A percentile compares a stretch with the other conserved stretches of the same genome.
Conservation (phyloP, 768 basidiomycete species). For the Trametes coccinea region DNA sequence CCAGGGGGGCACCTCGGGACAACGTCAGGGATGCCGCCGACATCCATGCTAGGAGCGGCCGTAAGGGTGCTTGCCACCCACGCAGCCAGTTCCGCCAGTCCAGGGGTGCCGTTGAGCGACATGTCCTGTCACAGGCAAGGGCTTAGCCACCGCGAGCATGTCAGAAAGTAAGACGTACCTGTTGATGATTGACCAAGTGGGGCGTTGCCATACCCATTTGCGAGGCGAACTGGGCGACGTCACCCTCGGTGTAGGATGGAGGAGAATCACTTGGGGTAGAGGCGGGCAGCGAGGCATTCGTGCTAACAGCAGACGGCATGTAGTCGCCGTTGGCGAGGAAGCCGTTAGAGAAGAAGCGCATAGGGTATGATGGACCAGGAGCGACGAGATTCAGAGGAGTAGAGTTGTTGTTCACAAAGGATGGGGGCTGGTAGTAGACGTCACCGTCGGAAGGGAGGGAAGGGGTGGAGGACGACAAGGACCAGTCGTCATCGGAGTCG, state of each 20-base stretch:
- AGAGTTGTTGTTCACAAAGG: neutral
- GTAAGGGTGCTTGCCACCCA: too few relatives aligned
- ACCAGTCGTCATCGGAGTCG: slow-evolving; percentile 9
- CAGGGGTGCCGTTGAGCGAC: too few relatives aligned
- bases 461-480: neutral
- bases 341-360: neutral
- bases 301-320: neutral
- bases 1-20: slow-evolving; percentile 5
- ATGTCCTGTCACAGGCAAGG: too few relatives aligned
- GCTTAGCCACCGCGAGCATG: too few relatives aligned
- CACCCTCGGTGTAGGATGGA: slow-evolving; percentile 10
- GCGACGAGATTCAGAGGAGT: neutral
- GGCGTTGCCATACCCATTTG: too few relatives aligned
- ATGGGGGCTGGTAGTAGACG: neutral
- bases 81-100: too few relatives aligned
- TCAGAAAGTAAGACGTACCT: too few relatives aligned
- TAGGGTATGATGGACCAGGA: neutral
- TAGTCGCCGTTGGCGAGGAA: neutral
- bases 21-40: neutral
- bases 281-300: neutral
- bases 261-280: slow-evolving; percentile 11
- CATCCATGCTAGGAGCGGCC: too few relatives aligned
- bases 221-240: neutral
- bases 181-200: too few relatives aligned
- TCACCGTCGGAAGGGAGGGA: slow-evolving; percentile 1